Conservation (phyloP, 1,139 yeast genomes). For the Kurtzmaniella quercitrusa region DNA sequence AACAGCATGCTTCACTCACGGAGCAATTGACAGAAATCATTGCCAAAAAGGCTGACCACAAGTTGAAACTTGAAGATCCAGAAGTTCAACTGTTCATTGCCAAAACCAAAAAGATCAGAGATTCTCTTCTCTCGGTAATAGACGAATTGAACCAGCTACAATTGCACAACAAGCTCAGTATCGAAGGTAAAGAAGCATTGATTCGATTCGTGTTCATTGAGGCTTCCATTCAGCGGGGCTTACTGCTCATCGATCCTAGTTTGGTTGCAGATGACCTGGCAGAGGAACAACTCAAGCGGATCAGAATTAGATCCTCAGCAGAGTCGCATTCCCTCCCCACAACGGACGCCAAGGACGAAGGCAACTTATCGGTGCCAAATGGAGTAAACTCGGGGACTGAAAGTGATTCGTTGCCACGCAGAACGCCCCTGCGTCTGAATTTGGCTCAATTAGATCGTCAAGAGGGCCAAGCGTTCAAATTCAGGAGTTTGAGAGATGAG, state of each 20-base stretch:
- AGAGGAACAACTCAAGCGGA: constrained; percentile 12
- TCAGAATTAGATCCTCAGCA: constrained; percentile 4
- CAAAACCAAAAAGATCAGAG: constrained; percentile 40
- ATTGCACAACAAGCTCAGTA: constrained; percentile 45
- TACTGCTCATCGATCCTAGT: constrained; percentile 45
- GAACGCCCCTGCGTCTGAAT: constrained; percentile 16
- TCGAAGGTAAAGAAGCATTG: constrained; percentile 71
- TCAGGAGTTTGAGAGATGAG: constrained; percentile 23
- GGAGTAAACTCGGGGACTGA: constrained; percentile 2
- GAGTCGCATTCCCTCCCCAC: background rate
- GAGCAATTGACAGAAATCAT: constrained; percentile 34
- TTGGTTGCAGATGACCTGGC: constrained; percentile 21
- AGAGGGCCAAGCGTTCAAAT: constrained; percentile 40
- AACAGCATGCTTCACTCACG: constrained; percentile 23
- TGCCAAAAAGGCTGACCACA: constrained; percentile 23
- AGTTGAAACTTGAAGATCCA: constrained; percentile 24
- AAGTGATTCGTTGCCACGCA: background rate
- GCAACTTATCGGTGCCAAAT: constrained; percentile 2
- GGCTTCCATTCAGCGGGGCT: constrained; percentile 63
- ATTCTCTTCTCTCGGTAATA: constrained; percentile 48
- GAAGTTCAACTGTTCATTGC: constrained; percentile 39
- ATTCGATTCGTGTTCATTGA: constrained; percentile 65
- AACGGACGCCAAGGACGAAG: constrained; percentile 1
- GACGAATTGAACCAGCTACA: constrained; percentile 55
- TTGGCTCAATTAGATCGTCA: constrained; percentile 32